Base-by-base conservation (phyloP, 1,139 yeast genomes). In the Protomyces arabidopsidicola region DNA sequence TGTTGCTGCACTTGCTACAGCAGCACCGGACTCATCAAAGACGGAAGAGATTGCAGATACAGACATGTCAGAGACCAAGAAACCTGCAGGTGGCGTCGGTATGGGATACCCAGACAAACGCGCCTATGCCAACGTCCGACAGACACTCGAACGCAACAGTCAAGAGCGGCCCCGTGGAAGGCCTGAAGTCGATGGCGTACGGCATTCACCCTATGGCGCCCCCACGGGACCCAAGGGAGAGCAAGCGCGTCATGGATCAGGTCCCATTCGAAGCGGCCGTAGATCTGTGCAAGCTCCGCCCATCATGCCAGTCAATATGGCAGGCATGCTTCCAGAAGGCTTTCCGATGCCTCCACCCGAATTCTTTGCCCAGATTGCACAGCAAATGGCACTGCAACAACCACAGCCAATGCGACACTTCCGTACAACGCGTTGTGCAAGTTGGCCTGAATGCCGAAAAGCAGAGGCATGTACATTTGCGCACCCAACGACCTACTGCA, bases 211-310 rank as follows among this genome's bases (percentile, higher is more conserved):
- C 16, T 58, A 58, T 18, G 62, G 62, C 42, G 56, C 42, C 3
- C 62, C 62, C 14, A 52, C 62, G 8, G 62, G 62, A 8, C 62
- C 62, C 16, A 53, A 53, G 24, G 54, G 55, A 14, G 61, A 57
- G 14, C 10, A n/a, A 4, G 18, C 22, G 12, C 10, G 22, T 34
- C 38, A 34, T 10, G 42, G 39, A 12, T 55, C 62, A 8, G 62
- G 62, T 4, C 62, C 62, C 10, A 39, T 58, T 16, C 55, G 62
- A 12, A 52, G 53, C 2, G 35, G 18, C 6, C 62, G 62, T 52
- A 38, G 53, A n/a, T 24, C 45, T 8, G 35, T 34, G n/a, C 55
- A 24, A 14, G 42, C 42, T 14, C 27, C 18, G 18, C 62, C 62
- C 5, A 55, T 38, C 36, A 52, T 52, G 62, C 62, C 62, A 16